A percentile compares a stretch with the other conserved stretches of the same genome.
Conservation (phyloP, 768 basidiomycete genomes). For the Tylopilus intermedius region DNA sequence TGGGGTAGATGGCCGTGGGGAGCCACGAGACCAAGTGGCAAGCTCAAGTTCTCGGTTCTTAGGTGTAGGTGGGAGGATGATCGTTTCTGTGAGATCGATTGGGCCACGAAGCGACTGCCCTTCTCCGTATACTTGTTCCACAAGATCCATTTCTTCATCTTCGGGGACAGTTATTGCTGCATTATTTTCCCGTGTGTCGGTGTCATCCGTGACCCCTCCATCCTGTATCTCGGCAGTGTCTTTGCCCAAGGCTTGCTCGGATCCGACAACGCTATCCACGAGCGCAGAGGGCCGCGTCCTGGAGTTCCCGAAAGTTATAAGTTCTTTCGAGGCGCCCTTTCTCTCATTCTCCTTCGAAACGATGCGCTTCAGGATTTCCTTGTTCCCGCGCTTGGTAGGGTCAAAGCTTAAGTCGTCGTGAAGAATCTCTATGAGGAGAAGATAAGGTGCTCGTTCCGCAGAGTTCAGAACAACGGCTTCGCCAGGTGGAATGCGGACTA, state of each 20-base stretch:
- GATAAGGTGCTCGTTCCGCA: slow-evolving; percentile 91
- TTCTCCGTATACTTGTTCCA: slow-evolving; percentile 90
- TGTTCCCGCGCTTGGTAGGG: slow-evolving; percentile 75
- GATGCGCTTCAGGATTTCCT: slow-evolving; percentile 77
- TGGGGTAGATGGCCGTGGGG: slow-evolving; percentile 48
- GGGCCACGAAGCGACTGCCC: slow-evolving; percentile 67
- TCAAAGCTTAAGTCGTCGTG: slow-evolving; percentile 91
- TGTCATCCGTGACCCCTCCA: slow-evolving; percentile 3
- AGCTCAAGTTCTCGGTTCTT: slow-evolving; percentile 90
- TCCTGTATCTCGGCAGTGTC: slow-evolving; percentile 26
- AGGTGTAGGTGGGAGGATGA: slow-evolving; percentile 73
- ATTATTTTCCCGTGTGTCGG: slow-evolving; percentile 21
- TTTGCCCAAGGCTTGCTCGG: slow-evolving; percentile 31
- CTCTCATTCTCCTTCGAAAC: slow-evolving; percentile 60
- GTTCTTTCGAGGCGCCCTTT: slow-evolving; percentile 53
- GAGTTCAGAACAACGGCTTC: slow-evolving; percentile 98
- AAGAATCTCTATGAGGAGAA: slow-evolving; percentile 88
- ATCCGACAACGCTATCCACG: slow-evolving; percentile 22
- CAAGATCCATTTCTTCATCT: slow-evolving; percentile 91
- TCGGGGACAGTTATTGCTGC: slow-evolving; percentile 30
- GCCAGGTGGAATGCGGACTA: slow-evolving; percentile 95
- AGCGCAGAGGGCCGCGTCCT: slow-evolving; percentile 17
- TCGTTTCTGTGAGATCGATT: slow-evolving; percentile 79
- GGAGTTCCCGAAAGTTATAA: slow-evolving; percentile 40
- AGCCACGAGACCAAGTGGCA: slow-evolving; percentile 67